phyloP scores from a whole-genome alignment of 108 stramenopile species.

The Stephanodiscus minutulus region DNA sequence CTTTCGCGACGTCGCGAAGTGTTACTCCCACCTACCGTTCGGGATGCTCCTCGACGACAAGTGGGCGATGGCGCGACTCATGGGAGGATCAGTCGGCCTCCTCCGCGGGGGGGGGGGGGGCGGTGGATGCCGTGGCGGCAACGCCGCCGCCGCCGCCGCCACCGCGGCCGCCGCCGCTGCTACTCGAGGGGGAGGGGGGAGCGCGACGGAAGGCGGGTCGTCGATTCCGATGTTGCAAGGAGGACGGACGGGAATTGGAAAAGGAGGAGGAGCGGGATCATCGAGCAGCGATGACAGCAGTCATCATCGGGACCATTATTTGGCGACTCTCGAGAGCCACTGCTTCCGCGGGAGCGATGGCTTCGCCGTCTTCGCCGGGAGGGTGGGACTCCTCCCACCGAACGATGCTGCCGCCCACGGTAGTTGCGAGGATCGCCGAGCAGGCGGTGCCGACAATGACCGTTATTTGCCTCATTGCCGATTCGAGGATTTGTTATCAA shows the following conservation, averaged over 20 bases:
- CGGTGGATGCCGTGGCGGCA: background rate
- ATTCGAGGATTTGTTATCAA: constrained; percentile 43
- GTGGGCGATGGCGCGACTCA: constrained; percentile 74
- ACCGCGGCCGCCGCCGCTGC: no score
- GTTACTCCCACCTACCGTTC: constrained; percentile 82
- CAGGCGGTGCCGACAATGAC: constrained; percentile 8
- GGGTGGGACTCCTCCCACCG: constrained; percentile 28
- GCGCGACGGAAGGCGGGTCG: no score
- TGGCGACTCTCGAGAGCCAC: constrained; percentile 64
- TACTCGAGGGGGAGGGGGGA: no score
- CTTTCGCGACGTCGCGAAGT: constrained; percentile 51
- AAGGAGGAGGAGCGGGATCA: constrained; percentile 4
- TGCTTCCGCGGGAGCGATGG: constrained; percentile 67
- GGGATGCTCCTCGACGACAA: constrained; percentile 80
- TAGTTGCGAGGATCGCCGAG: background rate
- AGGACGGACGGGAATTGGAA: background rate
- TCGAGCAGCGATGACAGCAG: constrained; percentile 28
- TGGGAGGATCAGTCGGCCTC: constrained; percentile 12
- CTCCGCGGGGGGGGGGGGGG: constrained; percentile 8
- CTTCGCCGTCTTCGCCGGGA: constrained; percentile 45
- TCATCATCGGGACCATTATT: no score
- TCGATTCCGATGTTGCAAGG: background rate
- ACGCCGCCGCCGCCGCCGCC: background rate
- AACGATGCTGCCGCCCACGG: background rate
- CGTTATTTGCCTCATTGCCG: constrained; percentile 1